Base-by-base conservation (phyloP, 2,329 filamentous ascomycete genomes). In the Microascus cirrosus region DNA sequence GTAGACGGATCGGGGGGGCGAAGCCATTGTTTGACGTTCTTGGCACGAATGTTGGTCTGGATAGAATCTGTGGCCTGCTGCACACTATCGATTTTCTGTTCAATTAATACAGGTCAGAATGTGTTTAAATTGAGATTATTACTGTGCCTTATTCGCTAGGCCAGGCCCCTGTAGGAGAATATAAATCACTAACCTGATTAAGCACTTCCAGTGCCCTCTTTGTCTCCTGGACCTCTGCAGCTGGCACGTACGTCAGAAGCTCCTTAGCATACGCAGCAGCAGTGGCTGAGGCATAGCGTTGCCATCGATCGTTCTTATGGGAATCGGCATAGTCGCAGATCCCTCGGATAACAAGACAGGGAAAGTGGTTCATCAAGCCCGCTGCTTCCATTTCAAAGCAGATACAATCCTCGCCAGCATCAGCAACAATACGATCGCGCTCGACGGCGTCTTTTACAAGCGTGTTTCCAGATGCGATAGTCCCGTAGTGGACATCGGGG, bases 241-340 rank as follows among this genome's bases (percentile, higher is more conserved):
- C 60, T 1, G 60, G 22, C 22, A 67, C 62, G 18, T 55, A 51
- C 0, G 10, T 3, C 1, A 68, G 32, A 3, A 68, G 59, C 22
- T 67, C 63, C 56, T 62, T 68, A 0, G 65, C 62, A 57, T 66
- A 70, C 22, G 63, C 67, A 7, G 68, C 68, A 10, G 68, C 67
- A 20, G 61, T 59, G 52, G 67, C 65, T 2, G 68, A 63, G 7
- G 68, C 64, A 61, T 66, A 70, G 4, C 62, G 59, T 52, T 69
- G 68, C 68, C 66, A 71, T 1, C 56, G 34, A 8, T 68, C n/a
- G n/a, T n/a, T n/a, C n/a, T n/a, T n/a, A n/a, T n/a, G n/a, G n/a
- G n/a, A n/a, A n/a, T n/a, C n/a, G n/a, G n/a, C n/a, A n/a, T n/a
- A n/a, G n/a, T n/a, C n/a, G n/a, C n/a, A n/a, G n/a, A n/a, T n/a